phyloP scores from a whole-genome alignment of 305 asterid genomes.

The Fraxinus paxiana region DNA sequence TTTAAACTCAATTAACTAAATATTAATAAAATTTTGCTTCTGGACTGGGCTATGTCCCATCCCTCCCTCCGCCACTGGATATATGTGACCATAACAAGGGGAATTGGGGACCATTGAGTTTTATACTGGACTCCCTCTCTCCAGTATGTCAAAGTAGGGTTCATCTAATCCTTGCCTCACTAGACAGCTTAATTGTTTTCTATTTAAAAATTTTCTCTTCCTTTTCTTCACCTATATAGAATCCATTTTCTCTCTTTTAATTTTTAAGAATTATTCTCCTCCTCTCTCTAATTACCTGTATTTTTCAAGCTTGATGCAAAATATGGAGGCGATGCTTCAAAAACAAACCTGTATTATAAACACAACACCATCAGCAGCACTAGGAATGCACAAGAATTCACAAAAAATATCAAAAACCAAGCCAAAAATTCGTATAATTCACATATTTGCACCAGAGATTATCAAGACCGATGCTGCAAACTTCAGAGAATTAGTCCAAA shows the following conservation, averaged over 20 bases:
- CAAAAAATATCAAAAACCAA: conserved; percentile 56
- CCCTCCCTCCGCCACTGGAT: not conserved
- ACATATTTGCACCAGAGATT: conserved; percentile 90
- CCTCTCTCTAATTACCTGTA: conserved; percentile 8
- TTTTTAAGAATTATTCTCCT: conserved; percentile 32
- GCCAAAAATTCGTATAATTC: conserved; percentile 83
- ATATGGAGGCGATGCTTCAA: conserved; percentile 32
- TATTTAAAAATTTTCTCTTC: not conserved
- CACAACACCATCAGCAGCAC: conserved; percentile 29
- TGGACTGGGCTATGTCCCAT: no score
- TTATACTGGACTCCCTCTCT: conserved; percentile 41
- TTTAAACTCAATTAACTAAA: no score
- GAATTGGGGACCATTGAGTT: conserved; percentile 47
- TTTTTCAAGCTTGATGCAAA: conserved; percentile 9
- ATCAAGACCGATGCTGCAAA: conserved; percentile 75
- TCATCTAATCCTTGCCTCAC: conserved; percentile 61
- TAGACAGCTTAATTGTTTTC: conserved; percentile 21
- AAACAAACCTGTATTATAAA: not conserved
- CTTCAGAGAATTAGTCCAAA: conserved; percentile 83
- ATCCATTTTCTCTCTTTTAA: conserved; percentile 12
- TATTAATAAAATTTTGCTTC: no score
- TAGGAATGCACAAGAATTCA: conserved; percentile 51
- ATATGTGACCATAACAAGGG: conserved; percentile 24
- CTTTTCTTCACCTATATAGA: conserved; percentile 23
- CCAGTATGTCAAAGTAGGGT: conserved; percentile 43